phyloP scores from a whole-genome alignment of 805 yeast species.

The Lachancea meyersii region DNA sequence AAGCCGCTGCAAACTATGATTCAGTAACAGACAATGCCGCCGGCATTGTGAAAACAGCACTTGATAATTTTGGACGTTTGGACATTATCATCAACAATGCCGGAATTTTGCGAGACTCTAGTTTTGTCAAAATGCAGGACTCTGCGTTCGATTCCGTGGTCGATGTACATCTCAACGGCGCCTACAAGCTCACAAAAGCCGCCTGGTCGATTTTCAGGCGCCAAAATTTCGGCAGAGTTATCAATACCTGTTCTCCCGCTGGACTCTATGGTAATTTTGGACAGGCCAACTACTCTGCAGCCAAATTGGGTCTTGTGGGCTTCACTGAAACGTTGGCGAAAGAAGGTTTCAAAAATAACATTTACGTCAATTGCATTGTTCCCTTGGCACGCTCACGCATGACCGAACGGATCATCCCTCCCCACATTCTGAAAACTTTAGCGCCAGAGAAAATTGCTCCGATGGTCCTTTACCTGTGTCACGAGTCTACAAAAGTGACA shows the following conservation, averaged over 20 bases:
- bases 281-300: constrained; percentile 92
- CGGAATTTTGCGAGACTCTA: constrained; percentile 84
- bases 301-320: constrained; percentile 84
- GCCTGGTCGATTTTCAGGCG: constrained; percentile 88
- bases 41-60: constrained; percentile 77
- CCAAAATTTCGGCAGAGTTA: constrained; percentile 81
- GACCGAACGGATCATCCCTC: constrained; percentile 88
- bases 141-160: constrained; percentile 72
- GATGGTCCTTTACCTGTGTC: constrained; percentile 72
- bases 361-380: constrained; percentile 79
- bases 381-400: constrained; percentile 94
- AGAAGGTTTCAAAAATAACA: constrained; percentile 84
- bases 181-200: constrained; percentile 74
- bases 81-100: constrained; percentile 91
- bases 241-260: constrained; percentile 96
- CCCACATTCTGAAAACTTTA: constrained; percentile 70
- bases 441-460: constrained; percentile 92
- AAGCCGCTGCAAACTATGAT: constrained; percentile 91
- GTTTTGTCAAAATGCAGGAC: constrained; percentile 79
- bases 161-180: constrained; percentile 86
- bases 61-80: constrained; percentile 79
- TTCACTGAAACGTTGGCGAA: constrained; percentile 91
- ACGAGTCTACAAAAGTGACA: constrained; percentile 53
- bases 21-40: constrained; percentile 79
- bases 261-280: constrained; percentile 97